A percentile compares a stretch with the other conserved stretches of the same genome.
phyloP scores from a whole-genome alignment of 1,139 yeast genomes.

The Candida sp. region DNA sequence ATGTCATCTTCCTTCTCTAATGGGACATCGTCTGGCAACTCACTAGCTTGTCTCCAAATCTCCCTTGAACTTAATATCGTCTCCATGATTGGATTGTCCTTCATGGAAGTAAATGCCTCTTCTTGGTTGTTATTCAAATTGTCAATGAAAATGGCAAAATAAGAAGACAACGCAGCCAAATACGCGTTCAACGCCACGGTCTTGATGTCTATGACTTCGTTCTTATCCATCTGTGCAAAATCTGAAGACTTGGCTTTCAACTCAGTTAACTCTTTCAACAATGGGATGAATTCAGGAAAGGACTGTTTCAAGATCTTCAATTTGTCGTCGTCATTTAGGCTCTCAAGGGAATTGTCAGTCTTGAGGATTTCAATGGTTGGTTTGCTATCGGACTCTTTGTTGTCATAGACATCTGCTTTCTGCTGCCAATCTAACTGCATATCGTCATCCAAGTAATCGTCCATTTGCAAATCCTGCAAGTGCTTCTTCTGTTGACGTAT shows the following conservation, averaged over 20 bases:
- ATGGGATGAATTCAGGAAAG: constrained; percentile 86
- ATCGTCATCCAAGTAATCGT: constrained; percentile 86
- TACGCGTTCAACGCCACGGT: constrained; percentile 76
- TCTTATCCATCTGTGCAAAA: constrained; percentile 26
- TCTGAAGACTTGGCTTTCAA: constrained; percentile 46
- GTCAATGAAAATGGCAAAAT: constrained; percentile 72
- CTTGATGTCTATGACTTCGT: constrained; percentile 52
- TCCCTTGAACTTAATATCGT: constrained; percentile 80
- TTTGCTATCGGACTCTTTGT: constrained; percentile 15
- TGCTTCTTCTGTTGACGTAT: constrained; percentile 86
- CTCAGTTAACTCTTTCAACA: constrained; percentile 63
- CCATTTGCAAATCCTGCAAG: constrained; percentile 77
- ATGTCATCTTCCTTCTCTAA: constrained; percentile 14
- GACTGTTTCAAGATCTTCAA: constrained; percentile 53
- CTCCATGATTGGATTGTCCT: constrained; percentile 90
- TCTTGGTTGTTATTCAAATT: constrained; percentile 36
- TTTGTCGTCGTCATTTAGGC: constrained; percentile 47
- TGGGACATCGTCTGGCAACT: constrained; percentile 30
- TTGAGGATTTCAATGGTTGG: constrained; percentile 23
- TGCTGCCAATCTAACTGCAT: constrained; percentile 73
- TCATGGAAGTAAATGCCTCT: constrained; percentile 68
- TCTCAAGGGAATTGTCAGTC: constrained; percentile 34
- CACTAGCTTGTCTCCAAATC: constrained; percentile 85
- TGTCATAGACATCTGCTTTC: constrained; percentile 33
- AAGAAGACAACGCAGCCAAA: constrained; percentile 73